Base-by-base conservation (phyloP, 192 early-diverging fungal species). In the Backusella luteola region DNA sequence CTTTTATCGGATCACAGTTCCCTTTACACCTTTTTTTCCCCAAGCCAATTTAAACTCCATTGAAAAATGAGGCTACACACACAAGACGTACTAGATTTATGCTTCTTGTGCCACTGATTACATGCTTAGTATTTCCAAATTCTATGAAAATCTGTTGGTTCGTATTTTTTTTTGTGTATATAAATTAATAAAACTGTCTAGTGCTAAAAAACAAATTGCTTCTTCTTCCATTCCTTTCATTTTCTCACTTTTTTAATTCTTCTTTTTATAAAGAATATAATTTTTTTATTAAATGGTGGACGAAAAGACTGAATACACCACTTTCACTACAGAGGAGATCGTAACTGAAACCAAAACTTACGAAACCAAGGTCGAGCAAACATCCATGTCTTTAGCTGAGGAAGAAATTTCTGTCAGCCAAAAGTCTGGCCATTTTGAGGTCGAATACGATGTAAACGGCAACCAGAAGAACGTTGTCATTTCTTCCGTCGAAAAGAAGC, bases 231-330 rank as follows among this genome's bases (percentile, higher is more conserved):
- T 21, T 38, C 38, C 39, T 74, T 74, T 56, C 21, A 39, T 23
- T 52, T n/a, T 15, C 21, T 35, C 41, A 32, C 14, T 42, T 73
- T 42, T 53, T 52, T 59, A 12, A 39, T 38, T 56, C 66, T 39
- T 32, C 12, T 26, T n/a, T 46, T 15, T 6, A 41, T 9, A n/a
- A 49, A n/a, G 17, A 49, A 49, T 49, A 49, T 49, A 49, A 6
- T 49, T 49, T n/a, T n/a, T n/a, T 49, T 49, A 44, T 39, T 38
- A 71, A 72, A 73, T 73, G 44, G 49, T 23, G 6, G 56, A 35
- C 19, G 71, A 49, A 53, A 53, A 73, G n/a, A 69, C 68, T 6
- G 71, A 73, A 49, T 73, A 73, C 34, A 59, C 32, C 26, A 56
- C 36, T 35, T 63, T 23, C 42, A 41, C 52, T 9, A 73, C 39